Evolutionary conservation across 805 yeast species (phyloP).

Genomic region (Scheffersomyces lignosus): DNA sequence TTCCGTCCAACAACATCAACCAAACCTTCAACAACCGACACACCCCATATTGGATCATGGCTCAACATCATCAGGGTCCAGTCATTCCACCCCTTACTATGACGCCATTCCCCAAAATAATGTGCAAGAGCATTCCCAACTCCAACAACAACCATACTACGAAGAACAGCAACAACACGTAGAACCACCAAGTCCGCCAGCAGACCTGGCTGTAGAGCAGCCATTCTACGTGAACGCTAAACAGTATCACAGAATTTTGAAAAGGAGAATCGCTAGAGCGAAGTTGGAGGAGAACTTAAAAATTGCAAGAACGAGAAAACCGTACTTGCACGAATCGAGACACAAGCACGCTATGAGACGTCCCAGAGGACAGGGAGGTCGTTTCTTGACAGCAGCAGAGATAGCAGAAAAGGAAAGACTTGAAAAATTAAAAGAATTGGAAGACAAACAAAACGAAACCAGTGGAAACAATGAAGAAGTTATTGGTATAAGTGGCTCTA

Average conservation of each 20-base stretch:
- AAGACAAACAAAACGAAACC: constrained; percentile 18
- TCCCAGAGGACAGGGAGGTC: constrained; percentile 98
- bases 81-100: constrained; percentile 24
- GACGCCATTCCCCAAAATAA: constrained; percentile 14
- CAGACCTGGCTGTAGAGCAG: constrained; percentile 54
- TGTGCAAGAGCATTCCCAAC: constrained; percentile 12
- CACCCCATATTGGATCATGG: constrained; percentile 2
- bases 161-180: constrained; percentile 10
- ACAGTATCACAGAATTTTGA: constrained; percentile 92
- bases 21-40: constrained; percentile 1
- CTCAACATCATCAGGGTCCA: constrained; percentile 9
- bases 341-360: constrained; percentile 99
- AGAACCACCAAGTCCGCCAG: constrained; percentile 11
- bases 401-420: constrained; percentile 45
- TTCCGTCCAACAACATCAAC: constrained; percentile 2
- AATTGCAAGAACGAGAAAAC: constrained; percentile 86
- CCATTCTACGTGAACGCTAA: constrained; percentile 98
- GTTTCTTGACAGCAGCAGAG: constrained; percentile 90
- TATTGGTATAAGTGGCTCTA: constrained; percentile 3
- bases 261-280: constrained; percentile 91
- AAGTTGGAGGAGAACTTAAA: constrained; percentile 85
- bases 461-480: background rate
- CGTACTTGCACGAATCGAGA: constrained; percentile 93
- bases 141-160: background rate
- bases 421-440: constrained; percentile 37